Evolutionary conservation across 495 filamentous ascomycete species (phyloP).

Genomic region (Oleoguttula mirabilis): DNA sequence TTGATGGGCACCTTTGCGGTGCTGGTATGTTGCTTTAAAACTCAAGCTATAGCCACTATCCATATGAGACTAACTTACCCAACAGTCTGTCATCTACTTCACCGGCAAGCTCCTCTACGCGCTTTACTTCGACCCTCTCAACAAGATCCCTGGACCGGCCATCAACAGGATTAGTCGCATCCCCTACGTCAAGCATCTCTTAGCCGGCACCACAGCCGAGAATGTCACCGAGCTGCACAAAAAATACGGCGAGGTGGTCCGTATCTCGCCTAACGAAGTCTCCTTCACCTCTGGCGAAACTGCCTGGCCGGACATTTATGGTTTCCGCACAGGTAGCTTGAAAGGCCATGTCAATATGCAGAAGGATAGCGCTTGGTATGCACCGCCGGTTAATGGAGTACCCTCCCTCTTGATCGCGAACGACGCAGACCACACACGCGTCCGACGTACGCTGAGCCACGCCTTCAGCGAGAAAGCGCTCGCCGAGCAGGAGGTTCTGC

Average conservation of each 20-base stretch:
- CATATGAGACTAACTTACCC: too few species aligned
- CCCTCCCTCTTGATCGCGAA: slow-evolving; percentile 24
- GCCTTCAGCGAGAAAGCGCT: slow-evolving; percentile 34
- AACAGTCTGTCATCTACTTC: slow-evolving; percentile 4
- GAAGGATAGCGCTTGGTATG: slow-evolving; percentile 26
- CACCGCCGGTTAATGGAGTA: slow-evolving; percentile 8
- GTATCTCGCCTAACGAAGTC: slow-evolving; percentile 21
- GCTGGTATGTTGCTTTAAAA: neutral
- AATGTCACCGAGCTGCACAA: slow-evolving; percentile 15
- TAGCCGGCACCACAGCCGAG: slow-evolving; percentile 10
- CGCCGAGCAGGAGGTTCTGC: slow-evolving; percentile 33
- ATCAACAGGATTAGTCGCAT: slow-evolving; percentile 19
- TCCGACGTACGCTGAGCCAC: slow-evolving; percentile 20
- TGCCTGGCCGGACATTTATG: slow-evolving; percentile 24
- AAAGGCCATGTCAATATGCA: slow-evolving; percentile 18
- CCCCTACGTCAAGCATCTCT: slow-evolving; percentile 16
- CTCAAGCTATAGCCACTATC: too few species aligned
- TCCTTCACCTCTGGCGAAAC: slow-evolving; percentile 20
- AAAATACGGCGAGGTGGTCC: slow-evolving; percentile 21
- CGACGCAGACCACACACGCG: slow-evolving; percentile 21
- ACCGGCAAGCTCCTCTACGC: slow-evolving; percentile 29
- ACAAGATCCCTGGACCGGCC: slow-evolving; percentile 38
- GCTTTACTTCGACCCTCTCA: slow-evolving; percentile 39
- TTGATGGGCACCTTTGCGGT: neutral
- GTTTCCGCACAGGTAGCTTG: slow-evolving; percentile 15